phyloP scores from a whole-genome alignment of 2,329 filamentous ascomycete species.

The Calonectria hawksworthii region DNA sequence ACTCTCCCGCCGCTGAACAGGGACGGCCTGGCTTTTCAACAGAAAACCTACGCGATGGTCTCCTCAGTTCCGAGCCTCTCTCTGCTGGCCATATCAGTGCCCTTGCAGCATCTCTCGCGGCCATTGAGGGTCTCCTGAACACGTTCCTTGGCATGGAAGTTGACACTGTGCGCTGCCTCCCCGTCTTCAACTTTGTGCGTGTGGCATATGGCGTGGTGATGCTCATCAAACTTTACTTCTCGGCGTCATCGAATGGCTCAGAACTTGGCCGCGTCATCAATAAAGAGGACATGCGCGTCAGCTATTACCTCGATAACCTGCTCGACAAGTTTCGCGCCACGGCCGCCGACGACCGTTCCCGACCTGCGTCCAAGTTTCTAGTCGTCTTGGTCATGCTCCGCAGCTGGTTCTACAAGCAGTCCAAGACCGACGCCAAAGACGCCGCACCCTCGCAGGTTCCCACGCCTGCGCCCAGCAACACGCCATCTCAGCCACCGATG shows the following conservation, averaged over 20 bases:
- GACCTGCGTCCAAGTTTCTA: conserved; percentile 78
- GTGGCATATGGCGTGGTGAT: conserved; percentile 80
- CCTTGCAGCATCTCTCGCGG: conserved; percentile 75
- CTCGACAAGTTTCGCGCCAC: conserved; percentile 76
- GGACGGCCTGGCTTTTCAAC: conserved; percentile 62
- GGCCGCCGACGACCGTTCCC: conserved; percentile 73
- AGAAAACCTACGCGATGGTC: conserved; percentile 59
- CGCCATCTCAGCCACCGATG: conserved; percentile 31
- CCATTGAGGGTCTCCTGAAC: conserved; percentile 77
- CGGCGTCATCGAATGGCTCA: conserved; percentile 72
- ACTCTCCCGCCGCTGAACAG: conserved; percentile 73
- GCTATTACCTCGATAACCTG: conserved; percentile 77
- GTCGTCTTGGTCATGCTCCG: conserved; percentile 79
- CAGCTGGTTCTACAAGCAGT: conserved; percentile 75
- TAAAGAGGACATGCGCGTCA: conserved; percentile 75
- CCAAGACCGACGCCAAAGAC: conserved; percentile 46
- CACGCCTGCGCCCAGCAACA: conserved; percentile 20
- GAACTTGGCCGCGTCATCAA: conserved; percentile 80
- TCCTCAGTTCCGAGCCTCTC: conserved; percentile 56
- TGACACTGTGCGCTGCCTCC: conserved; percentile 71
- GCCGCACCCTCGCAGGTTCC: conserved; percentile 16
- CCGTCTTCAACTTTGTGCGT: conserved; percentile 79
- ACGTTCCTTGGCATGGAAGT: conserved; percentile 74
- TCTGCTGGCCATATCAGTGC: conserved; percentile 73
- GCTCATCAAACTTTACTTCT: conserved; percentile 81